Conservation (phyloP, 495 filamentous ascomycete species). For the Cetradonia linearis region DNA sequence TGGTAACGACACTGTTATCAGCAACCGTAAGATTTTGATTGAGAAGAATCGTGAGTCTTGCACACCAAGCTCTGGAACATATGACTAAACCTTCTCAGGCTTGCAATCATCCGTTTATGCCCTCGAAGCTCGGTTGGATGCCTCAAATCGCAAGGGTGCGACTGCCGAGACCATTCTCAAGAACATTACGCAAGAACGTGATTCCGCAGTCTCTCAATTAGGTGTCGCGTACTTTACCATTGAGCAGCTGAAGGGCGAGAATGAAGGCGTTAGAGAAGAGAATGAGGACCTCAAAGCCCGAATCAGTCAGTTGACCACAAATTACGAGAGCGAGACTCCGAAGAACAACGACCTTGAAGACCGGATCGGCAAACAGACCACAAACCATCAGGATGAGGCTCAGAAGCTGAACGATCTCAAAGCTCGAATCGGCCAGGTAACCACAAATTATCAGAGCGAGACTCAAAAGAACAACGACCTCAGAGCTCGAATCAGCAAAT, state of each 20-base stretch:
- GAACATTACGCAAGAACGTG: constrained; percentile 52
- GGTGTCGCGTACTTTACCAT: constrained; percentile 51
- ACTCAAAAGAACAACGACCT: constrained; percentile 4
- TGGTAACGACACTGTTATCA: constrained; percentile 27
- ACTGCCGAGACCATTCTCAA: constrained; percentile 50
- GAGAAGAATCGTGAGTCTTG: constrained; percentile 47
- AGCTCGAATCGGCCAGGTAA: constrained; percentile 30
- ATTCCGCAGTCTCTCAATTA: constrained; percentile 54
- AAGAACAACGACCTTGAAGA: constrained; percentile 2
- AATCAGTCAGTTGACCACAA: constrained; percentile 24
- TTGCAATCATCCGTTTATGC: constrained; percentile 49
- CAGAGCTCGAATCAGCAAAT: not conserved
- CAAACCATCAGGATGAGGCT: not conserved
- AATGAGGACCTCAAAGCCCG: constrained; percentile 40
- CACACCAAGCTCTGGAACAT: constrained; percentile 11
- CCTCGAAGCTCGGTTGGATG: constrained; percentile 48
- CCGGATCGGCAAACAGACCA: not conserved
- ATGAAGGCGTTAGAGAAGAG: constrained; percentile 39
- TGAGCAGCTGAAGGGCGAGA: constrained; percentile 53
- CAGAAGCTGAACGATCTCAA: constrained; percentile 40
- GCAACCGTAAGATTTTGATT: constrained; percentile 32
- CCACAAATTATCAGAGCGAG: constrained; percentile 4
- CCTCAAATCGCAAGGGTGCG: constrained; percentile 47
- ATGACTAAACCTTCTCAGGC: constrained; percentile 30
- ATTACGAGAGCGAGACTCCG: constrained; percentile 1